Evolutionary conservation across 768 basidiomycete genomes (phyloP).

Genomic region (Boletus pseudopeckii): DNA sequence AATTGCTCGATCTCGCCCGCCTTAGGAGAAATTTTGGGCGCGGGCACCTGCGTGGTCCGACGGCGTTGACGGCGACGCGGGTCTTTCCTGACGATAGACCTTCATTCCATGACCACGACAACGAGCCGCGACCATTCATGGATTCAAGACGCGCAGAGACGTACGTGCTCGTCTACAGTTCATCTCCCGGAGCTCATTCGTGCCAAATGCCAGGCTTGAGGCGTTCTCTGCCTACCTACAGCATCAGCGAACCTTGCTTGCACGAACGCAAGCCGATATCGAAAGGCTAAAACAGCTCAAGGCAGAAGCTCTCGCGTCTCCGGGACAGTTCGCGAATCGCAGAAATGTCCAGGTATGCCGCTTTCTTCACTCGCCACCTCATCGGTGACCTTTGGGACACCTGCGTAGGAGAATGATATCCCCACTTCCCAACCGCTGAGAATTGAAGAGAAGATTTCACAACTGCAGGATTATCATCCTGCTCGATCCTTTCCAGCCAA

Average conservation of each 20-base stretch:
- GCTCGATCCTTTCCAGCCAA: slow-evolving; percentile 40
- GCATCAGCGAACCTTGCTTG: slow-evolving; percentile 56
- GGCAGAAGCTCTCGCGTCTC: slow-evolving; percentile 34
- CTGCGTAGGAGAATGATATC: slow-evolving; percentile 9
- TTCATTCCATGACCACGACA: slow-evolving; percentile 34
- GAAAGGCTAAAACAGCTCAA: slow-evolving; percentile 48
- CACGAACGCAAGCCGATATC: slow-evolving; percentile 61
- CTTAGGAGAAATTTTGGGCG: slow-evolving; percentile 27
- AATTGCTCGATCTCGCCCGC: neutral
- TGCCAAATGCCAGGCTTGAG: slow-evolving; percentile 33
- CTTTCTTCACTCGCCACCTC: slow-evolving; percentile 9
- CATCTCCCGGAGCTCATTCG: neutral
- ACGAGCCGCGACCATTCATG: slow-evolving; percentile 24
- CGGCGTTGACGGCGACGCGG: slow-evolving; percentile 13
- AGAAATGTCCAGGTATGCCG: slow-evolving; percentile 35
- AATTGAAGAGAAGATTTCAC: slow-evolving; percentile 38
- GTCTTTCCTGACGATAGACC: slow-evolving; percentile 1
- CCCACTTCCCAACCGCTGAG: slow-evolving; percentile 30
- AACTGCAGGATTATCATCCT: slow-evolving; percentile 43
- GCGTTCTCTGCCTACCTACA: slow-evolving; percentile 67
- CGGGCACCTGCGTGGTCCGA: neutral
- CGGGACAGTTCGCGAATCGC: slow-evolving; percentile 33
- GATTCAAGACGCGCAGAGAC: slow-evolving; percentile 35
- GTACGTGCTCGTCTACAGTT: slow-evolving; percentile 15
- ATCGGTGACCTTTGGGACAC: slow-evolving; percentile 18